These are phyloP conservation scores for Coniella vitis DNA, from an alignment of 2,329 filamentous ascomycete genomes.

Conservation along the genomic window DNA sequence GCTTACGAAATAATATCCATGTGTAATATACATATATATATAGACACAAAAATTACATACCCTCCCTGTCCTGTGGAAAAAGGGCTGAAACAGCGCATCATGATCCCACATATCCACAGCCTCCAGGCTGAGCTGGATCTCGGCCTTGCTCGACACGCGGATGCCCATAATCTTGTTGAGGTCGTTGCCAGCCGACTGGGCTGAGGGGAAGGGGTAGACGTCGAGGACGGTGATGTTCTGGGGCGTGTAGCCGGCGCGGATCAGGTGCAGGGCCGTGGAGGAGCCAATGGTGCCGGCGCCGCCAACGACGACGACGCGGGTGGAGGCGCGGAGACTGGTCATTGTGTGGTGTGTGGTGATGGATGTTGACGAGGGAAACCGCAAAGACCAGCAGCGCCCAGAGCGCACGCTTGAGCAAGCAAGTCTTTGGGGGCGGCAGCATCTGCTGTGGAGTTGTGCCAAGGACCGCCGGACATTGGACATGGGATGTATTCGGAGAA, in stretches of 20 bases:
- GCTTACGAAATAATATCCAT: too few relatives aligned
- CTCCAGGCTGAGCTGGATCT: slow-evolving; percentile 27
- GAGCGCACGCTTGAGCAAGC: too few relatives aligned
- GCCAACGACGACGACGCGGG: slow-evolving; percentile 35
- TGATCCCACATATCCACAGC: slow-evolving; percentile 33
- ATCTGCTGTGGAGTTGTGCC: too few relatives aligned
- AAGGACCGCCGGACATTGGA: too few relatives aligned
- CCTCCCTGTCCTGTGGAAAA: slow-evolving; percentile 37
- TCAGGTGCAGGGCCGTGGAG: slow-evolving; percentile 39
- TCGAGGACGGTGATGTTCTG: slow-evolving; percentile 40
- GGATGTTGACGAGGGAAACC: too few relatives aligned
- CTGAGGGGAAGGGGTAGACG: slow-evolving; percentile 37
- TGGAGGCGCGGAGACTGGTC: not conserved
- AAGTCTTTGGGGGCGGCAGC: too few relatives aligned
- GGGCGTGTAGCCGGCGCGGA: slow-evolving; percentile 34
- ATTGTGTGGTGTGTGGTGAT: not conserved
- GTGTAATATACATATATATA: too few relatives aligned
- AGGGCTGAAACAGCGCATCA: slow-evolving; percentile 36
- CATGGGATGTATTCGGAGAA: too few relatives aligned
- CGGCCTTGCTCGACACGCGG: slow-evolving; percentile 25
- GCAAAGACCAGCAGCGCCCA: too few relatives aligned
- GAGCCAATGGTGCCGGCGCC: slow-evolving; percentile 41
- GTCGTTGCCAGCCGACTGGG: slow-evolving; percentile 39
- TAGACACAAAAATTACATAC: slow-evolving; percentile 19
- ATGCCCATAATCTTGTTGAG: slow-evolving; percentile 41